A percentile compares a stretch with the other conserved stretches of the same genome.
These are phyloP conservation scores for Cantharellus anzutake DNA, from an alignment of 768 basidiomycete genomes.

Conservation along the genomic window DNA sequence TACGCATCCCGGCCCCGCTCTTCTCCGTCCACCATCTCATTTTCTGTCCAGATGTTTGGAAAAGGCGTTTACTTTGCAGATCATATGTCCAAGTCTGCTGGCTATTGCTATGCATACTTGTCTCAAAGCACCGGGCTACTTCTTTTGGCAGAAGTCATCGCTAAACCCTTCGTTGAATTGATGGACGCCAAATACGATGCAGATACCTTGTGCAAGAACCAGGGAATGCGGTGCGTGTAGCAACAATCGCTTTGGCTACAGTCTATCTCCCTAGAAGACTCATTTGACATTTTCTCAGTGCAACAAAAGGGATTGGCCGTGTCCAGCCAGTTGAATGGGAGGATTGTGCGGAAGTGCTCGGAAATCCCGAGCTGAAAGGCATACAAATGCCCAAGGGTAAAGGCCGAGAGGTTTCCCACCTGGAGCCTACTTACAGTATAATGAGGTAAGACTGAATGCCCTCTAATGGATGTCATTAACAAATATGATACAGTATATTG, in stretches of 20 bases:
- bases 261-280: background rate
- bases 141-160: slow-evolving; percentile 41
- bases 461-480: background rate
- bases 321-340: slow-evolving; percentile 37
- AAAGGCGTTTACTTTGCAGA: slow-evolving; percentile 14
- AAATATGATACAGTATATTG: slow-evolving; percentile 31
- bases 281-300: slow-evolving; percentile 15
- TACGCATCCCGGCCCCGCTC: slow-evolving; percentile 13
- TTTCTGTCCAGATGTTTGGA: background rate
- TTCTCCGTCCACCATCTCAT: background rate
- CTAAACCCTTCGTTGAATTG: slow-evolving; percentile 34
- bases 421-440: slow-evolving; percentile 27
- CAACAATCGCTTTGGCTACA: background rate
- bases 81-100: slow-evolving; percentile 43
- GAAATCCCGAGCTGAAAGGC: slow-evolving; percentile 30
- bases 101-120: slow-evolving; percentile 28
- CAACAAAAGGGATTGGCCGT: slow-evolving; percentile 35
- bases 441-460: slow-evolving; percentile 25
- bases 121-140: slow-evolving; percentile 29
- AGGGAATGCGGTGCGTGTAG: slow-evolving; percentile 20
- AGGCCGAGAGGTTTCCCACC: slow-evolving; percentile 17
- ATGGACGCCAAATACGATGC: slow-evolving; percentile 30
- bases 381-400: slow-evolving; percentile 42
- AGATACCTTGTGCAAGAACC: slow-evolving; percentile 26
- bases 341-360: slow-evolving; percentile 33